Conservation (phyloP, 129 eudicot genomes). For the Smallanthus sonchifolius region DNA sequence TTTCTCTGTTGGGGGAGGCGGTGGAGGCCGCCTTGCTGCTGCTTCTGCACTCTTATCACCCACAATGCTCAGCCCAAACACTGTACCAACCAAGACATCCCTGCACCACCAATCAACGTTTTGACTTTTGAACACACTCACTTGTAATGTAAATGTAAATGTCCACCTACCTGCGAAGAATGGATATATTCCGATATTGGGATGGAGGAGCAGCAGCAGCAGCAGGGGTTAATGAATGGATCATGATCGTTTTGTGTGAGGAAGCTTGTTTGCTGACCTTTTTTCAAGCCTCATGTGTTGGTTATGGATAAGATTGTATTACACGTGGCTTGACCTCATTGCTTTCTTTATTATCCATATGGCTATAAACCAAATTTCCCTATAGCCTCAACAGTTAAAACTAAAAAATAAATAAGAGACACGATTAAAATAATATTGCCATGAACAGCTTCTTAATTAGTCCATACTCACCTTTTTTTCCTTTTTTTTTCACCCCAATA, state of each 20-base stretch:
- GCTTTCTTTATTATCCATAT: constrained; percentile 15
- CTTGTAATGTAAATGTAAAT: background rate
- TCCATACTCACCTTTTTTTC: too few relatives aligned
- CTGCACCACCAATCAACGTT: constrained; percentile 33
- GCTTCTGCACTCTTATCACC: constrained; percentile 46
- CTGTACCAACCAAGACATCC: constrained; percentile 42
- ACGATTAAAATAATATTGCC: too few relatives aligned
- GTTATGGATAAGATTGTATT: constrained; percentile 18
- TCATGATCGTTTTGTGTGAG: constrained; percentile 15
- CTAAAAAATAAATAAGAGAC: too few relatives aligned
- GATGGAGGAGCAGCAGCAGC: constrained; percentile 3
- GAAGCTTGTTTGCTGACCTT: constrained; percentile 3
- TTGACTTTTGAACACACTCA: background rate
- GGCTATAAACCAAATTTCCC: background rate
- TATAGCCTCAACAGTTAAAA: too few relatives aligned
- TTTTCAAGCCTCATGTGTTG: background rate
- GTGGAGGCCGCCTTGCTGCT: constrained; percentile 75
- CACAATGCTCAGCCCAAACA: constrained; percentile 37
- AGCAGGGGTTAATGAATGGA: constrained; percentile 25
- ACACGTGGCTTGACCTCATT: constrained; percentile 7
- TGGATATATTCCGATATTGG: background rate
- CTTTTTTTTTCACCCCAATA: too few relatives aligned
- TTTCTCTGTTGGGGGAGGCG: constrained; percentile 70
- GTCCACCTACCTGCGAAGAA: constrained; percentile 23
- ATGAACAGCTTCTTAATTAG: too few relatives aligned